Conservation (phyloP, 2,329 filamentous ascomycete species). For the Cladosporium sp. region DNA sequence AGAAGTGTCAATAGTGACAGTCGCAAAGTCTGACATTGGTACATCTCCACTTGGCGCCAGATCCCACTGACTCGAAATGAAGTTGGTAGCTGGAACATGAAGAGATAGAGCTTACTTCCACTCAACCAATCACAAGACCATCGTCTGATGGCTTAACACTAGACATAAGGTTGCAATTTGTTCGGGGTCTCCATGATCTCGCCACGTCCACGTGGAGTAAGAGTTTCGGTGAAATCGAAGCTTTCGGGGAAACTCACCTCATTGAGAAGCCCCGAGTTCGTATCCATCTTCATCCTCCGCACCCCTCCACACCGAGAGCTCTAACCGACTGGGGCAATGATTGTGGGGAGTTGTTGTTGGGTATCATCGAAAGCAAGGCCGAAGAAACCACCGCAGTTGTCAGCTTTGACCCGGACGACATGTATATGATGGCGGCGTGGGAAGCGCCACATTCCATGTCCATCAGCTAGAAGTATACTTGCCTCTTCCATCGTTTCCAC, state of each 20-base stretch:
- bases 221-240: background rate
- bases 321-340: constrained; percentile 15
- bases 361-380: constrained; percentile 10
- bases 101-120: background rate
- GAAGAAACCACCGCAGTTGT: background rate
- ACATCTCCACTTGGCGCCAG: no score
- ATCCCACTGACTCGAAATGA: no score
- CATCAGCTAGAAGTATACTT: background rate
- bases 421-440: constrained; percentile 12
- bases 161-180: background rate
- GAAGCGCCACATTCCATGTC: background rate
- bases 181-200: constrained; percentile 1
- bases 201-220: background rate
- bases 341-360: background rate
- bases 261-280: background rate
- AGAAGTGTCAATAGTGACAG: no score
- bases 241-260: constrained; percentile 7
- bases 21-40: no score
- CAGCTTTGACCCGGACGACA: constrained; percentile 2
- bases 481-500: background rate
- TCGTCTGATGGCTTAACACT: background rate
- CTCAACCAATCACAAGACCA: background rate
- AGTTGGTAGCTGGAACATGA: background rate
- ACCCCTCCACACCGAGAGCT: constrained; percentile 10
- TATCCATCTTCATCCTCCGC: background rate